Base-by-base conservation (phyloP, 352 stramenopile species). In the Phytophthora palmivora region DNA sequence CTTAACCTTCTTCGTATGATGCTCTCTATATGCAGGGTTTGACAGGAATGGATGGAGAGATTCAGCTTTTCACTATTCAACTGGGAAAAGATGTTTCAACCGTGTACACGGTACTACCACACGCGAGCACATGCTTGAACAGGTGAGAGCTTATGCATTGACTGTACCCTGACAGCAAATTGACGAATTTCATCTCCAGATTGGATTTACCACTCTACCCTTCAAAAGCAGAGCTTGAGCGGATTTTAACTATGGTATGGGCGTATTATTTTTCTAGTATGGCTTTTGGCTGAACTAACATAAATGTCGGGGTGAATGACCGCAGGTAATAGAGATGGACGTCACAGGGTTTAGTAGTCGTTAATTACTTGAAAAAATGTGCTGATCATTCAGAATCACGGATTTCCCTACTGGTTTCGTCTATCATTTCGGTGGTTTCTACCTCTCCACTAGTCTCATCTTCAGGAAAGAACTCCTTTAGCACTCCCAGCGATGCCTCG, bases 191-290 rank as follows among this genome's bases (percentile, higher is more conserved):
- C 26, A 11, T 45, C 48, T 64, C 37, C 38, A 90, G 87, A 72
- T 48, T 95, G 26, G 87, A 94, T 59, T 60, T 95, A 14, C 85
- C 85, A 0, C 64, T 94, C 18, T 95, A 93, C 66, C 46, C 74
- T 26, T 84, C 76, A 0, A 98, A 96, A 68, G 80, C 85, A 39
- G 92, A 99, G 36, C 69, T 99, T 11, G 74, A 98, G 61, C 81
- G 97, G 44, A 97, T 96, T 56, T 77, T 99, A 43, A 86, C 80
- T 32, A 88, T 98, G 74, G 95, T 97, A 52, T 80, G 61, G 60
- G 16, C 14, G 12, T 58, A 16, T 16, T 45, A 48, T 37, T 19
- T 15, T 34, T 46, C 28, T 50, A 24, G n/a, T 34, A 51, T 22
- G 10, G 19, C 39, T 34, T 6, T 28, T 28, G 24, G 24, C 6